These are phyloP conservation scores for Syzygium aromaticum DNA, from an alignment of 345 rosid genomes.

Conservation along the genomic window DNA sequence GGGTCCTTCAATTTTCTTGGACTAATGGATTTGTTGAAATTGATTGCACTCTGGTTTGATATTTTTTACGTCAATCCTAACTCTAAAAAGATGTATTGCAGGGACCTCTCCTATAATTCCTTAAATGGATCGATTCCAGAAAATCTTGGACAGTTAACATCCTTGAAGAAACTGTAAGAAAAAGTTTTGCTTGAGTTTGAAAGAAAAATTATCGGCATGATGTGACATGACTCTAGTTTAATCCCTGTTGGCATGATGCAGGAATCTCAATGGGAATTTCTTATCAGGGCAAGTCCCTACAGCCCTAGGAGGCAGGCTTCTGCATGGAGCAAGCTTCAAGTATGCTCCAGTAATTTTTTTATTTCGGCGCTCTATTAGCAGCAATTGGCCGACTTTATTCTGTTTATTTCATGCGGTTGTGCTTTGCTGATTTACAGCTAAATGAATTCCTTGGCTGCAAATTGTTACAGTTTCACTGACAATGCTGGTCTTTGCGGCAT, in stretches of 20 bases:
- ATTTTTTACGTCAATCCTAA: background rate
- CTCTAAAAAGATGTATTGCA: constrained; percentile 5
- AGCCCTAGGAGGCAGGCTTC: constrained; percentile 82
- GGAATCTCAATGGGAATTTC: constrained; percentile 88
- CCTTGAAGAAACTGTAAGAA: constrained; percentile 66
- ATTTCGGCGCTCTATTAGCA: background rate
- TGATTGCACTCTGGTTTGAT: background rate
- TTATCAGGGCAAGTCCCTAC: constrained; percentile 87
- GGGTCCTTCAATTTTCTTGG: background rate
- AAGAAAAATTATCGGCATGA: background rate
- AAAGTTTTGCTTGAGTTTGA: background rate
- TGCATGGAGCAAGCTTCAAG: constrained; percentile 97
- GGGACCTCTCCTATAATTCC: constrained; percentile 80
- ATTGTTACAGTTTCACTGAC: constrained; percentile 70
- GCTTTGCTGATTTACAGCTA: background rate
- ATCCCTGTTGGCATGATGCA: constrained; percentile 14
- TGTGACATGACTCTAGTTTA: background rate
- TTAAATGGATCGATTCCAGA: constrained; percentile 83
- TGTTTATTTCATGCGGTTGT: background rate
- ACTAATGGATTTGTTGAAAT: background rate
- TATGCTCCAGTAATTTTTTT: constrained; percentile 11
- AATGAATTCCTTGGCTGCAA: constrained; percentile 1
- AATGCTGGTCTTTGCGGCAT: constrained; percentile 94
- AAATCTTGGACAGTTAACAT: constrained; percentile 68
- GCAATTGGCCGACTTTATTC: background rate